Conservation (phyloP, 2,329 filamentous ascomycete species). For the Xylogone sp. region DNA sequence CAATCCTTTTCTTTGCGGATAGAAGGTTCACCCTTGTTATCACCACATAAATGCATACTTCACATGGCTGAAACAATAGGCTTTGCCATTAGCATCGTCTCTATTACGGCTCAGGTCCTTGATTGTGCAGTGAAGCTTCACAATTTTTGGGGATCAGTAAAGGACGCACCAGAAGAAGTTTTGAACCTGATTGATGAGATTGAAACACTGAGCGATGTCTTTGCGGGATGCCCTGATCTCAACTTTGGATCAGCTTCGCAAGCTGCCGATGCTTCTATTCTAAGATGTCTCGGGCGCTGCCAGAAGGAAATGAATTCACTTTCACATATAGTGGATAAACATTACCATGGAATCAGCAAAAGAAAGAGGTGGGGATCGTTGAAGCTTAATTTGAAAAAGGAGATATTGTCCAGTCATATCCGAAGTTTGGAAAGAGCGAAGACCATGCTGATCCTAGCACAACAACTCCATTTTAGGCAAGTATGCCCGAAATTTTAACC, state of each 20-base stretch:
- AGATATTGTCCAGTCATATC: conserved; percentile 4
- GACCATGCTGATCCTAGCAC: conserved; percentile 5
- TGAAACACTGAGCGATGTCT: conserved; percentile 4
- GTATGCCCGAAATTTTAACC: too few species aligned
- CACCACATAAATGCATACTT: too few species aligned
- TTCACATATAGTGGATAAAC: neutral
- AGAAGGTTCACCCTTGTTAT: too few species aligned
- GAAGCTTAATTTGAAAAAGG: conserved; percentile 8
- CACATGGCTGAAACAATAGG: too few species aligned
- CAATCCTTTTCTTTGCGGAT: too few species aligned
- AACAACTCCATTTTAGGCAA: neutral
- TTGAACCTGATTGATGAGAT: conserved; percentile 7
- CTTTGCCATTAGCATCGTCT: conserved; percentile 5
- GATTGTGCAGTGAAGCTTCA: conserved; percentile 7
- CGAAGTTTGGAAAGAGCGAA: conserved; percentile 4
- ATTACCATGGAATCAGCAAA: neutral
- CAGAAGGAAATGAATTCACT: neutral
- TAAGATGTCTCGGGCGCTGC: conserved; percentile 2
- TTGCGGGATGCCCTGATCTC: conserved; percentile 1
- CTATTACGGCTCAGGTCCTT: conserved; percentile 6
- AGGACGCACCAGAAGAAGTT: conserved; percentile 11
- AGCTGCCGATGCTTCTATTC: neutral
- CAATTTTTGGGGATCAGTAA: conserved; percentile 6
- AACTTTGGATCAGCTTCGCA: neutral
- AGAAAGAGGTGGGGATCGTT: conserved; percentile 3